A percentile compares a stretch with the other conserved stretches of the same genome.
Conservation (phyloP, 2,329 filamentous ascomycete genomes). For the Rasamsonia emersonii region DNA sequence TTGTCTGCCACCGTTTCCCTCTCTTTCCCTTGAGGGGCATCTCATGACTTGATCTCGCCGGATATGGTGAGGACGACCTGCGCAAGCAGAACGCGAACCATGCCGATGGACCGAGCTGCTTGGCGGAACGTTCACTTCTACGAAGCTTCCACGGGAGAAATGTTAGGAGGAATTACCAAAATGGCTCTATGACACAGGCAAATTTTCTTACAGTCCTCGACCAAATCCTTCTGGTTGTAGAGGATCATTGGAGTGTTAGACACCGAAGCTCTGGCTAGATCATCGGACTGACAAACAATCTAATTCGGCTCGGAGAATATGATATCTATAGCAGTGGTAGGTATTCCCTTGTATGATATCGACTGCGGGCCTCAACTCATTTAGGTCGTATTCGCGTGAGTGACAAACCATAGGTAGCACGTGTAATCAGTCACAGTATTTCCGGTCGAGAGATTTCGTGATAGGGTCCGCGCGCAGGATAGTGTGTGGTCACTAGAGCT, state of each 20-base stretch:
- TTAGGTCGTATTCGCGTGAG: background rate
- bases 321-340: background rate
- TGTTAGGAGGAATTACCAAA: background rate
- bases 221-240: background rate
- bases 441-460: background rate
- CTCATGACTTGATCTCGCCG: no score
- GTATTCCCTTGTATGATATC: background rate
- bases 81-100: no score
- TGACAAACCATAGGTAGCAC: background rate
- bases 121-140: background rate
- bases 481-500: background rate
- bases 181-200: constrained; percentile 1
- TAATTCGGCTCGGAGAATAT: constrained; percentile 1
- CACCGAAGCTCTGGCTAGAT: background rate
- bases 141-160: background rate
- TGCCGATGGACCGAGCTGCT: background rate
- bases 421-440: background rate
- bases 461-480: background rate
- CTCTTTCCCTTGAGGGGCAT: no score
- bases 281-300: background rate
- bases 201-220: constrained; percentile 1
- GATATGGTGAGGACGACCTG: no score
- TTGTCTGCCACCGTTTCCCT: no score
- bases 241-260: background rate
- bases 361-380: background rate